A percentile compares a stretch with the other conserved stretches of the same genome.
Evolutionary conservation across 31 red algal species (phyloP).

Genomic region (Endocladia muricata): DNA sequence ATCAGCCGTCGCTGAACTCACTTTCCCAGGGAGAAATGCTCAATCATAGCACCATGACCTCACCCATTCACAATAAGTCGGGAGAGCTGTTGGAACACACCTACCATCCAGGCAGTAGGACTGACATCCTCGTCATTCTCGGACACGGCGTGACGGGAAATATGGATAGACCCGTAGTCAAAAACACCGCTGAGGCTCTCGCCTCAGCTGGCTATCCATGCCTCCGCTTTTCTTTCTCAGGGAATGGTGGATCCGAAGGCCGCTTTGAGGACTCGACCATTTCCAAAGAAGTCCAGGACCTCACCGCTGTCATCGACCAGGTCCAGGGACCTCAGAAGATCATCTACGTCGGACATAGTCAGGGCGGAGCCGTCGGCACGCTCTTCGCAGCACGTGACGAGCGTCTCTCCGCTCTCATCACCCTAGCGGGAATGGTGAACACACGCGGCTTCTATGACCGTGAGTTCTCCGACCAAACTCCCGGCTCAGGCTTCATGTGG

Average conservation of each 20-base stretch:
- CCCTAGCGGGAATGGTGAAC: slow-evolving; percentile 2
- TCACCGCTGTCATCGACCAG: neutral
- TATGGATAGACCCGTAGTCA: neutral
- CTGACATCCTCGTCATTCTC: no score
- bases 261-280: neutral
- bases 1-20: slow-evolving; percentile 23
- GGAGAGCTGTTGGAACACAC: no score
- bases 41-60: no score
- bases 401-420: neutral
- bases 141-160: slow-evolving; percentile 8
- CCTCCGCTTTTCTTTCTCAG: neutral
- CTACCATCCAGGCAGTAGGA: no score
- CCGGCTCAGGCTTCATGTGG: neutral
- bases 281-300: neutral
- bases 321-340: neutral
- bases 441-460: neutral
- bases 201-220: neutral
- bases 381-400: neutral
- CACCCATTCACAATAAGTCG: no score
- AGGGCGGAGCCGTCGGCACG: slow-evolving; percentile 4
- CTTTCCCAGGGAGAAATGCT: slow-evolving; percentile 3
- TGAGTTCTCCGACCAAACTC: neutral
- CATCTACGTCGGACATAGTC: neutral
- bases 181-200: neutral
- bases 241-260: slow-evolving; percentile 9